These are phyloP conservation scores for Brettanomyces custersianus DNA, from an alignment of 805 yeast genomes.

Conservation along the genomic window DNA sequence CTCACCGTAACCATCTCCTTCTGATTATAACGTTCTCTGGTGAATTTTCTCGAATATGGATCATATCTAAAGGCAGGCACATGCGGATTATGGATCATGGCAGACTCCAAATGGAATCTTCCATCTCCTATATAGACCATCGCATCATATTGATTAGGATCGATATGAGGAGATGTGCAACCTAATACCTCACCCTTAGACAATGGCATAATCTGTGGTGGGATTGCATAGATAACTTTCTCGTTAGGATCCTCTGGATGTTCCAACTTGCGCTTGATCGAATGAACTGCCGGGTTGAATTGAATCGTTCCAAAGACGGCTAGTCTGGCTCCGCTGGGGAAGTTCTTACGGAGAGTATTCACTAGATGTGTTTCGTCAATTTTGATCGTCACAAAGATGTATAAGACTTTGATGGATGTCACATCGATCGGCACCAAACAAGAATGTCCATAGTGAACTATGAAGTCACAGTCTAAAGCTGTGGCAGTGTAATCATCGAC, in stretches of 20 bases:
- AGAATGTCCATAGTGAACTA: slow-evolving; percentile 95
- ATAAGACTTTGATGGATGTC: slow-evolving; percentile 84
- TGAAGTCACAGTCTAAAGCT: slow-evolving; percentile 85
- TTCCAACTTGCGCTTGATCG: slow-evolving; percentile 53
- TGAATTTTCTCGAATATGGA: slow-evolving; percentile 87
- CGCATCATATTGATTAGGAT: slow-evolving; percentile 55
- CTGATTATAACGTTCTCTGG: slow-evolving; percentile 83
- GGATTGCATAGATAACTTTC: slow-evolving; percentile 49
- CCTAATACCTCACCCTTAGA: slow-evolving; percentile 96
- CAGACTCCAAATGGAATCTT: slow-evolving; percentile 86
- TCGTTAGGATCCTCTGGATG: slow-evolving; percentile 20
- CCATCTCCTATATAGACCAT: slow-evolving; percentile 96
- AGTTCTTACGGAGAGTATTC: slow-evolving; percentile 67
- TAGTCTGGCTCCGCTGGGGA: slow-evolving; percentile 50
- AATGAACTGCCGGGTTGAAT: slow-evolving; percentile 89
- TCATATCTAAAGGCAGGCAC: slow-evolving; percentile 91
- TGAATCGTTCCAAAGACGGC: slow-evolving; percentile 95
- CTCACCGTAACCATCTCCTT: slow-evolving; percentile 70
- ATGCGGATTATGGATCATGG: slow-evolving; percentile 95
- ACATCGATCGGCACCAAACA: slow-evolving; percentile 93
- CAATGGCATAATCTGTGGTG: slow-evolving; percentile 89
- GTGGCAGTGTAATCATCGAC: slow-evolving; percentile 94
- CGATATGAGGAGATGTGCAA: slow-evolving; percentile 83
- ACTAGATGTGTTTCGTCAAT: slow-evolving; percentile 78
- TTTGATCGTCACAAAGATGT: slow-evolving; percentile 87